These are phyloP conservation scores for Myrica gale DNA, from an alignment of 306 rosid genomes.

Conservation along the genomic window DNA sequence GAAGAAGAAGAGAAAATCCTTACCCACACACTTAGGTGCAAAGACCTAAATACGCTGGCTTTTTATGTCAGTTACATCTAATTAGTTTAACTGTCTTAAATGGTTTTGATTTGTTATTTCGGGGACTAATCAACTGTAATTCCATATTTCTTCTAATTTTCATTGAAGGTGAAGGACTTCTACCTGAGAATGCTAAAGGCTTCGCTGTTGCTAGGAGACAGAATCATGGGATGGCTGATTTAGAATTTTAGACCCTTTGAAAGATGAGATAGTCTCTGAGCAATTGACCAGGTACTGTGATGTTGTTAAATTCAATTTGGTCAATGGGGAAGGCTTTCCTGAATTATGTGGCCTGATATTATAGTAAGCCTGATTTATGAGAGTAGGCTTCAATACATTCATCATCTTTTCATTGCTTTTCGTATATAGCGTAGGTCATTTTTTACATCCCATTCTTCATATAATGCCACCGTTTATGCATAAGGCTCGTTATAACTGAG, in stretches of 20 bases:
- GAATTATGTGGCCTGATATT: background rate
- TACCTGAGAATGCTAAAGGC: slow-evolving; percentile 34
- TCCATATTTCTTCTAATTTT: slow-evolving; percentile 14
- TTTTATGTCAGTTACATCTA: background rate
- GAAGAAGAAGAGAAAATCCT: too few species aligned
- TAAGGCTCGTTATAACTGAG: background rate
- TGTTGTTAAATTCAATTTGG: background rate
- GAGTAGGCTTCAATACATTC: background rate
- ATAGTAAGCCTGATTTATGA: background rate
- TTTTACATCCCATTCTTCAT: background rate
- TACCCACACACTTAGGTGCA: background rate
- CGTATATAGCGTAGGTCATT: background rate
- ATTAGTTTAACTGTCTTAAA: background rate
- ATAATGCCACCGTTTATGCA: background rate
- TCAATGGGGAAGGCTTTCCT: background rate
- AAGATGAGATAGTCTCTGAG: slow-evolving; percentile 88
- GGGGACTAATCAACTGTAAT: background rate
- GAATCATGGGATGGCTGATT: slow-evolving; percentile 36
- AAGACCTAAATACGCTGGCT: background rate
- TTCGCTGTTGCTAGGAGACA: slow-evolving; percentile 35
- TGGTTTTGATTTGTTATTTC: background rate
- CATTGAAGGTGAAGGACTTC: slow-evolving; percentile 31
- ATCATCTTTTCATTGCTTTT: background rate
- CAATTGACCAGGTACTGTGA: slow-evolving; percentile 77
- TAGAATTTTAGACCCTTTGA: slow-evolving; percentile 56